phyloP scores from a whole-genome alignment of 352 stramenopile genomes.

The Globisporangium ultimum region DNA sequence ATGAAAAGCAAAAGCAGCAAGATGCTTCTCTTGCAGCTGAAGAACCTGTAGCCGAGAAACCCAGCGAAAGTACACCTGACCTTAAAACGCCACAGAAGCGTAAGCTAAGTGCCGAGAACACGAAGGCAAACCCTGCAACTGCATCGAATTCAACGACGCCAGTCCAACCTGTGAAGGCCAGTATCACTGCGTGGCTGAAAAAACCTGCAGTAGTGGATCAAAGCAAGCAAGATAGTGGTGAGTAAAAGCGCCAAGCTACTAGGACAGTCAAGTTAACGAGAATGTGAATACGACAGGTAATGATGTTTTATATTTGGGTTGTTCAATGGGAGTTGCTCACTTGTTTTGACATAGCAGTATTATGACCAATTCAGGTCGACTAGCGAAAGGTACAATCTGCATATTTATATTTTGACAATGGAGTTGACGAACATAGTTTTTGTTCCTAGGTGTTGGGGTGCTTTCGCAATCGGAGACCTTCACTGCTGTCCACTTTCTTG shows the following conservation, averaged over 20 bases:
- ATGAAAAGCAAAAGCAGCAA: neutral
- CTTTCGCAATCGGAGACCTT: neutral
- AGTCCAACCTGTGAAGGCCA: constrained; percentile 9
- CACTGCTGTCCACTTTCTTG: constrained; percentile 2
- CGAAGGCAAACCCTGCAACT: neutral
- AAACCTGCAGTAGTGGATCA: constrained; percentile 14
- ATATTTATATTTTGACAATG: neutral
- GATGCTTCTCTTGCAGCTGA: neutral
- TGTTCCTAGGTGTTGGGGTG: neutral
- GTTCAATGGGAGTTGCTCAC: neutral
- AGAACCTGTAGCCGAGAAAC: neutral
- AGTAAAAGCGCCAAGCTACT: neutral
- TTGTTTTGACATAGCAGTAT: neutral
- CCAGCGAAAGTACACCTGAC: constrained; percentile 1
- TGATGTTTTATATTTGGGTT: neutral
- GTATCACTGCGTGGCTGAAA: constrained; percentile 20
- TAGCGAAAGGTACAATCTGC: no score
- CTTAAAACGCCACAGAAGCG: constrained; percentile 14
- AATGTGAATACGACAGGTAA: neutral
- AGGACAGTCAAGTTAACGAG: neutral
- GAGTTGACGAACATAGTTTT: neutral
- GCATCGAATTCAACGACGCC: constrained; percentile 5
- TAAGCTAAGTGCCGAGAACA: constrained; percentile 12
- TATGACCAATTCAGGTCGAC: neutral
- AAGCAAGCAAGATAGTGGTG: constrained; percentile 3